phyloP scores from a whole-genome alignment of 1,284 basidiomycete species.

The Ceratobasidium theobromae region DNA sequence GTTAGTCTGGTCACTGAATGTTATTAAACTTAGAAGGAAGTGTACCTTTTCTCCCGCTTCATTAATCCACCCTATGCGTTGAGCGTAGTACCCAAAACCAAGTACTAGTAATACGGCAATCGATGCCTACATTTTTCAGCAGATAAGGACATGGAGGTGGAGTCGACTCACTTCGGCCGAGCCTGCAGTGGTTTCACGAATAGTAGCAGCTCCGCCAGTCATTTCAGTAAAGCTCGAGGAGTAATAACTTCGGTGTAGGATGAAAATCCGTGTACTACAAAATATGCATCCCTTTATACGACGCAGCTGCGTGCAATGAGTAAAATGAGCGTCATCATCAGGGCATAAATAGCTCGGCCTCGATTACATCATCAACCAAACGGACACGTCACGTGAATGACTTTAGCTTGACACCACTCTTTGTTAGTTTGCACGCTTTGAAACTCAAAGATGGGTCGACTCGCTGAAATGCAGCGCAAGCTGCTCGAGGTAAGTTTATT shows the following conservation, averaged over 20 bases:
- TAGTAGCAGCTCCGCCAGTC: neutral
- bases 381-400: neutral
- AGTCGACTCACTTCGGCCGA: slow-evolving; percentile 18
- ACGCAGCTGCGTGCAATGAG: neutral
- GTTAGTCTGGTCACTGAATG: neutral
- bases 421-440: neutral
- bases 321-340: neutral
- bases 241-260: neutral
- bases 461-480: slow-evolving; percentile 91
- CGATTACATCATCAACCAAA: neutral
- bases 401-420: neutral
- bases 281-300: neutral
- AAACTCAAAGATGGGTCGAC: slow-evolving; percentile 61
- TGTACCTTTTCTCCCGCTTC: slow-evolving; percentile 13
- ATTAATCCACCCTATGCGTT: slow-evolving; percentile 9
- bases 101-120: slow-evolving; percentile 22
- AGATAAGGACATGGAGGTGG: neutral
- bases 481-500: slow-evolving; percentile 70
- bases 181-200: slow-evolving; percentile 6
- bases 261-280: neutral
- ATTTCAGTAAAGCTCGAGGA: neutral
- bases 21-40: neutral
- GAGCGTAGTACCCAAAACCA: slow-evolving; percentile 18
- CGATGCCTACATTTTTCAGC: slow-evolving; percentile 3
- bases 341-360: neutral